phyloP scores from a whole-genome alignment of 768 basidiomycete species.

The Mycena metata region DNA sequence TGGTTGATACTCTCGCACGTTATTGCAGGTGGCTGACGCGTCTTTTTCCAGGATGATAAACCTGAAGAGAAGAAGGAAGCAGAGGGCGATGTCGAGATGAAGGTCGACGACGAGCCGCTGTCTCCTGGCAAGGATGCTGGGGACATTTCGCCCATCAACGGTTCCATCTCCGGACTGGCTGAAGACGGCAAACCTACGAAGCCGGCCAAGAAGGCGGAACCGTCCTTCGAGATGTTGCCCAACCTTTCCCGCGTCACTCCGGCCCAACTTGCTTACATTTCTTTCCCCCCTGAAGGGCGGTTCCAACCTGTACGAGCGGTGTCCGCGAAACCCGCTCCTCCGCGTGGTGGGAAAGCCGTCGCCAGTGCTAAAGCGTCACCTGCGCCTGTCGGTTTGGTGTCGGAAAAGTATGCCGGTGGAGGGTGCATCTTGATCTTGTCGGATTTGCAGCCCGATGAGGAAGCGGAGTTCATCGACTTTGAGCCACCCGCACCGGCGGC shows the following conservation, averaged over 20 bases:
- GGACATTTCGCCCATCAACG: constrained; percentile 70
- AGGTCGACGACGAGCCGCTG: constrained; percentile 66
- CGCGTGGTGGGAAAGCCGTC: constrained; percentile 52
- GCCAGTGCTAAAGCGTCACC: constrained; percentile 47
- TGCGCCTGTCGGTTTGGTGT: constrained; percentile 49
- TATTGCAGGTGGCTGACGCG: not conserved
- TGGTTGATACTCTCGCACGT: constrained; percentile 45
- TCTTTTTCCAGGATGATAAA: constrained; percentile 64
- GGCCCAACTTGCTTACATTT: constrained; percentile 86
- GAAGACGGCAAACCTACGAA: constrained; percentile 59
- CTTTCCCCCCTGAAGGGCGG: constrained; percentile 82
- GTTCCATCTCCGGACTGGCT: constrained; percentile 64
- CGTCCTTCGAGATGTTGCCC: constrained; percentile 77
- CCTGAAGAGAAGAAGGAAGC: constrained; percentile 65
- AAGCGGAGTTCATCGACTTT: constrained; percentile 80
- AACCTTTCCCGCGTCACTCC: constrained; percentile 97
- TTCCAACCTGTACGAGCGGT: constrained; percentile 93
- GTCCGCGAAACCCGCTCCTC: constrained; percentile 58
- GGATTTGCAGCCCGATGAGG: constrained; percentile 79
- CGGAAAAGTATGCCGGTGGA: constrained; percentile 80
- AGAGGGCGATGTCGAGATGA: constrained; percentile 84
- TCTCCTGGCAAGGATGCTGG: constrained; percentile 58
- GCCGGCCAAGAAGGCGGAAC: constrained; percentile 77
- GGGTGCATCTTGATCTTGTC: constrained; percentile 90
- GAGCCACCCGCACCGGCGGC: constrained; percentile 52